Conservation (phyloP, 306 rosid genomes). For the Hylodesmum podocarpum region DNA sequence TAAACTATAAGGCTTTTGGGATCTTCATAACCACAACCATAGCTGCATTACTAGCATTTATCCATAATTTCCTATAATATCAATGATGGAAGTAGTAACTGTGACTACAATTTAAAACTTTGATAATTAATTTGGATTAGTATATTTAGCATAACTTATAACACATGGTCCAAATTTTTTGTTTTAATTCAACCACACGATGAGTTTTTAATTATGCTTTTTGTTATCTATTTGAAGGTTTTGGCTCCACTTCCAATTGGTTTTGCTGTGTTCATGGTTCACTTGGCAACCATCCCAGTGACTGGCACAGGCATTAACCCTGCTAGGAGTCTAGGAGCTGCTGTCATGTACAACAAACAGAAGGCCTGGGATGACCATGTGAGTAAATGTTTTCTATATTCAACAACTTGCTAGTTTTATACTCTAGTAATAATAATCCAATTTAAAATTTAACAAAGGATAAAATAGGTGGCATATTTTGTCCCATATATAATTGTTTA, state of each 20-base stretch:
- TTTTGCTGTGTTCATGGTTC: conserved; percentile 79
- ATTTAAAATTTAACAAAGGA: neutral
- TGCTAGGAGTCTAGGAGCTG: conserved; percentile 76
- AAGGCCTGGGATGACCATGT: conserved; percentile 70
- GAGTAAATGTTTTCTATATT: conserved; percentile 1
- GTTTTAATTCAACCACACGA: neutral
- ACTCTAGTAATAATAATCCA: neutral
- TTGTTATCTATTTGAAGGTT: conserved; percentile 38
- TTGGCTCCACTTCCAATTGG: conserved; percentile 85
- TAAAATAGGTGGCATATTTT: neutral
- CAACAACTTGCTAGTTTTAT: neutral
- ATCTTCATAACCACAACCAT: neutral
- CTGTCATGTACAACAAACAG: conserved; percentile 46
- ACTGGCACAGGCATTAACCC: conserved; percentile 83
- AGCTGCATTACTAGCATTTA: neutral
- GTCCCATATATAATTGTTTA: neutral
- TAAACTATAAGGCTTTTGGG: neutral
- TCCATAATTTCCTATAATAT: neutral
- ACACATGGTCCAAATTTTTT: neutral
- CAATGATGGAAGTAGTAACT: neutral
- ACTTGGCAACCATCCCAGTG: conserved; percentile 75
- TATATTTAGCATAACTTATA: neutral
- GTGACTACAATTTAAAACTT: neutral
- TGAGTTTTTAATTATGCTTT: neutral
- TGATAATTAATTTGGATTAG: neutral